Percentiles rank a stretch among this genome's conserved stretches.
These are phyloP conservation scores for Agrocybe chaxingu DNA, from an alignment of 768 basidiomycete genomes.

Conservation along the genomic window DNA sequence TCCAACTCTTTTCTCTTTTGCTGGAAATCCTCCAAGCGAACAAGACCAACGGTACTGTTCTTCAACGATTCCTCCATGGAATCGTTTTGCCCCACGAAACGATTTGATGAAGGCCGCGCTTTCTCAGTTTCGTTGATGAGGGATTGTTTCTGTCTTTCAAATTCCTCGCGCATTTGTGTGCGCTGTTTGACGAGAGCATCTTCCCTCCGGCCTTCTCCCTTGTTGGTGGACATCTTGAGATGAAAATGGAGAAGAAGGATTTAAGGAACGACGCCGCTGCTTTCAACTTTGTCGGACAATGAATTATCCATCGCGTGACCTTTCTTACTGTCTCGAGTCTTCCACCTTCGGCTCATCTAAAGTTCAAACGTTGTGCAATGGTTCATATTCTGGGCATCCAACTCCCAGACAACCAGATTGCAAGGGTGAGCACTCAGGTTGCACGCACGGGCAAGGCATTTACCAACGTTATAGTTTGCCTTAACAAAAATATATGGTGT, in stretches of 20 bases:
- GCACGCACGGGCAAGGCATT: not conserved
- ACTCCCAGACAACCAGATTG: conserved; percentile 71
- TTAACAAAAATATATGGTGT: conserved; percentile 89
- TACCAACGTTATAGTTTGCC: conserved; percentile 60
- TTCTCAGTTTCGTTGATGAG: conserved; percentile 91
- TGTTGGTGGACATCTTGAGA: conserved; percentile 65
- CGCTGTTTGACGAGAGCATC: conserved; percentile 85
- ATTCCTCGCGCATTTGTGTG: conserved; percentile 74
- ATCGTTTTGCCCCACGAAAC: conserved; percentile 93
- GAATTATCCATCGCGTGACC: conserved; percentile 16
- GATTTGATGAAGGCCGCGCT: conserved; percentile 78
- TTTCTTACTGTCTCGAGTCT: conserved; percentile 5
- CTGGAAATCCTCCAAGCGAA: conserved; percentile 90
- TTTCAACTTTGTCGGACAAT: conserved; percentile 22
- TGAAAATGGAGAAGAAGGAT: conserved; percentile 8
- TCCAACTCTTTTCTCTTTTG: conserved; percentile 85
- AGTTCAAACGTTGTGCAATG: conserved; percentile 37
- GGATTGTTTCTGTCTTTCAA: conserved; percentile 73
- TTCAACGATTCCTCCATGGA: conserved; percentile 93
- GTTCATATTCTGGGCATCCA: conserved; percentile 87
- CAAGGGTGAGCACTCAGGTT: conserved; percentile 55
- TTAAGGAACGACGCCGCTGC: conserved; percentile 1
- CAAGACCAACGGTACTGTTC: conserved; percentile 87
- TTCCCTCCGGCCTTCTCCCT: conserved; percentile 82
- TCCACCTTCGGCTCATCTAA: conserved; percentile 14